These are phyloP conservation scores for Xylaria sp. DNA, from an alignment of 2,329 filamentous ascomycete genomes.

Conservation along the genomic window DNA sequence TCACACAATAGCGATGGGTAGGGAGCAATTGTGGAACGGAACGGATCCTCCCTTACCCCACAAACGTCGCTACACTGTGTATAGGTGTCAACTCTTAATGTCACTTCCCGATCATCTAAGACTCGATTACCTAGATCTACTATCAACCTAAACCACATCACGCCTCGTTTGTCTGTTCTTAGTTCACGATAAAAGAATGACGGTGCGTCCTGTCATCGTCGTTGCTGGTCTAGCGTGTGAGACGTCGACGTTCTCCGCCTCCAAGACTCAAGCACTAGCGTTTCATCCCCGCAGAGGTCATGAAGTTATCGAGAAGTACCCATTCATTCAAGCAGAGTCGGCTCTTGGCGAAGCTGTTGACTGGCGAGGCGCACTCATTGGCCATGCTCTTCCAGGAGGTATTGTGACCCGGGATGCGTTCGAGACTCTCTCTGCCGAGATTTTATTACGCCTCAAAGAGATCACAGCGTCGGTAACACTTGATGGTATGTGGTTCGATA, in stretches of 20 bases:
- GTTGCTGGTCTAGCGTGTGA: constrained; percentile 65
- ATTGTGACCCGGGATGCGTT: constrained; percentile 59
- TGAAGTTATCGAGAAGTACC: constrained; percentile 58
- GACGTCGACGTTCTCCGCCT: constrained; percentile 64
- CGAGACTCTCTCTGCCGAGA: constrained; percentile 55
- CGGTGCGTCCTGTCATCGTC: constrained; percentile 57
- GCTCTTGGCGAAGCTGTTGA: constrained; percentile 56
- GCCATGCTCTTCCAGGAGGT: constrained; percentile 63
- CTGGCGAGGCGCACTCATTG: constrained; percentile 64
- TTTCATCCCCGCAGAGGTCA: constrained; percentile 60
- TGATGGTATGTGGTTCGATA: constrained; percentile 66
- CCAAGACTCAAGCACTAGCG: constrained; percentile 59
- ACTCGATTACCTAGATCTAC: not conserved
- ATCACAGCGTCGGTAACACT: constrained; percentile 52
- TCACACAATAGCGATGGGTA: not conserved
- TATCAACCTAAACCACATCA: not conserved
- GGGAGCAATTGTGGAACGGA: not conserved
- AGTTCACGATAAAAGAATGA: constrained; percentile 26
- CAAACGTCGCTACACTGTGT: not conserved
- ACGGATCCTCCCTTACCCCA: constrained; percentile 15
- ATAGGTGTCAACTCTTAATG: not conserved
- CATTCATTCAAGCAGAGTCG: constrained; percentile 57
- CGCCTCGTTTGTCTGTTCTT: not conserved
- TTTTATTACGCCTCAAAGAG: constrained; percentile 53
- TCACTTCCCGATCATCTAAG: not conserved